Percentiles rank a stretch among this genome's conserved stretches.
These are phyloP conservation scores for Hirsutella rhossiliensis DNA, from an alignment of 2,329 filamentous ascomycete genomes.

Conservation along the genomic window DNA sequence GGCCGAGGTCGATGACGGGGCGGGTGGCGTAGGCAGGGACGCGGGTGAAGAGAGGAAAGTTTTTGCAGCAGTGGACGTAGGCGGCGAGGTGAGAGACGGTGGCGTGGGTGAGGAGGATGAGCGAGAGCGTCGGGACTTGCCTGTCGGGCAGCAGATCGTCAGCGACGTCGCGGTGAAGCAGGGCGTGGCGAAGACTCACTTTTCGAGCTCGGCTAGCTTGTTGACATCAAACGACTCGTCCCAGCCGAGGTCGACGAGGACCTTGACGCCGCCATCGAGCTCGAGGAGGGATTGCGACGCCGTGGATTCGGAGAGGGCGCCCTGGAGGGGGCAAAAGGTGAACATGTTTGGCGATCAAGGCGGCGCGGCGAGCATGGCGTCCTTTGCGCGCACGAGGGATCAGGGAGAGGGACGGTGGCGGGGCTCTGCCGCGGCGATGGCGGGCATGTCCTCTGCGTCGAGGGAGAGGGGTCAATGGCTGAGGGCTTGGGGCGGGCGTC, in stretches of 20 bases:
- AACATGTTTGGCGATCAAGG: slow-evolving; percentile 54
- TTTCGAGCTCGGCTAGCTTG: slow-evolving; percentile 80
- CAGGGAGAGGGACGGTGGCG: too few species aligned
- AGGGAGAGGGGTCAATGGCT: too few species aligned
- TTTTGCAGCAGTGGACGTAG: slow-evolving; percentile 93
- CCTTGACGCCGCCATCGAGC: slow-evolving; percentile 91
- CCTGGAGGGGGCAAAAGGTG: slow-evolving; percentile 85
- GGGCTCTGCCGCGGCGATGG: too few species aligned
- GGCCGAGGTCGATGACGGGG: slow-evolving; percentile 85
- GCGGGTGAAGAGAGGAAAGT: slow-evolving; percentile 81
- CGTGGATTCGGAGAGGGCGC: slow-evolving; percentile 74
- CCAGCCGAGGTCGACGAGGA: slow-evolving; percentile 92
- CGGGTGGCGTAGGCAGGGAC: slow-evolving; percentile 92
- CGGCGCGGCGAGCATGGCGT: background rate
- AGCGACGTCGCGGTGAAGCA: background rate
- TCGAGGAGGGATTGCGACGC: slow-evolving; percentile 94
- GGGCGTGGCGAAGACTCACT: slow-evolving; percentile 38
- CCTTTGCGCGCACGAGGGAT: background rate
- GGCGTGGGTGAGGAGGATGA: slow-evolving; percentile 90
- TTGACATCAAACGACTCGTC: slow-evolving; percentile 78
- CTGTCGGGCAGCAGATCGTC: slow-evolving; percentile 27
- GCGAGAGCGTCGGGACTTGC: slow-evolving; percentile 80
- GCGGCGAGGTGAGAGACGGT: slow-evolving; percentile 86
- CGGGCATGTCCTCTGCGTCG: too few species aligned
- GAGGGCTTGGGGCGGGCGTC: too few species aligned